Evolutionary conservation across 148 eudicot genomes (phyloP).

Genomic region (Silene latifolia): DNA sequence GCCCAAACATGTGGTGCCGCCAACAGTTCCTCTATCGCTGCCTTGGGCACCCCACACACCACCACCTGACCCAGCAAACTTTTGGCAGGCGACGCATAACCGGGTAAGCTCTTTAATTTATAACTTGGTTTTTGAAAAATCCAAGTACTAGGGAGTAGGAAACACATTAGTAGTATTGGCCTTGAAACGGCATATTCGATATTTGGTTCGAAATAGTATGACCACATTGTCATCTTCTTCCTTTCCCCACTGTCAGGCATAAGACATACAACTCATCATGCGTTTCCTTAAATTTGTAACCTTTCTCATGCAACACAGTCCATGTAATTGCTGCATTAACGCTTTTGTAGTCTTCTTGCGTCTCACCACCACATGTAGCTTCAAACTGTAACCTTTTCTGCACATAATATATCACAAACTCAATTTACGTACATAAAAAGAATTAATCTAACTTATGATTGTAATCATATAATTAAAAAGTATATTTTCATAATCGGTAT

Average conservation of each 20-base stretch:
- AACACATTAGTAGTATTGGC: not conserved
- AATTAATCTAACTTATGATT: no score
- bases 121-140: not conserved
- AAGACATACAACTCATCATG: constrained; percentile 30
- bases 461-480: no score
- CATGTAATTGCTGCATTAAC: not conserved
- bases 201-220: constrained; percentile 31
- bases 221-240: constrained; percentile 39
- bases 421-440: no score
- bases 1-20: constrained; percentile 49
- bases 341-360: not conserved
- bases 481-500: no score
- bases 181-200: constrained; percentile 14
- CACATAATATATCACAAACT: no score
- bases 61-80: constrained; percentile 31
- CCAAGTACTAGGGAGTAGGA: not conserved
- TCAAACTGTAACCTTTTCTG: no score
- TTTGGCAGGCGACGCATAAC: constrained; percentile 59
- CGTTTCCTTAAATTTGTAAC: constrained; percentile 12
- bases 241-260: constrained; percentile 36
- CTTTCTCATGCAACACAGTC: constrained; percentile 2
- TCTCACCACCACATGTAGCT: not conserved
- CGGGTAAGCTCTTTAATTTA: constrained; percentile 33
- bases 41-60: constrained; percentile 41
- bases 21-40: constrained; percentile 35